Evolutionary conservation across 2,329 filamentous ascomycete genomes (phyloP).

Genomic region (Nigrospora osmanthi): DNA sequence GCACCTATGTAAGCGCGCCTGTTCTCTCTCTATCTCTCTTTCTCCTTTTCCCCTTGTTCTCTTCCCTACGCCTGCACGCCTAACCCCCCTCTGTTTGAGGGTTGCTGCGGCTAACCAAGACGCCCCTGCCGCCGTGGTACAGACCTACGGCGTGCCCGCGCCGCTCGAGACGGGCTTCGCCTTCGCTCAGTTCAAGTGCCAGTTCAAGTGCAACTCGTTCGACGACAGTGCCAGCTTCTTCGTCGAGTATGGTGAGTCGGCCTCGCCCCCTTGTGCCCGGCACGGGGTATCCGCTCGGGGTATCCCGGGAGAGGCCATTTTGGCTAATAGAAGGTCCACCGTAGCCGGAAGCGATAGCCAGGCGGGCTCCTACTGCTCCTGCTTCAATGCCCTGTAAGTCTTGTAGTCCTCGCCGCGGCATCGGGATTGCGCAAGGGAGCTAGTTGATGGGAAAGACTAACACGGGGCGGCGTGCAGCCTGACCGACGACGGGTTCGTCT

Average conservation of each 20-base stretch:
- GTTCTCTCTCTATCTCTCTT: not conserved
- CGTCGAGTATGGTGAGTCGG: conserved; percentile 11
- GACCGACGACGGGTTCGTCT: conserved; percentile 14
- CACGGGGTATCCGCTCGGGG: not conserved
- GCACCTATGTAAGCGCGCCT: conserved; percentile 16
- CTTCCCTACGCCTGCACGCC: not conserved
- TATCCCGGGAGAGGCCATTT: not conserved
- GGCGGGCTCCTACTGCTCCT: conserved; percentile 15
- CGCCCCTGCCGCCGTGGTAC: too few species aligned
- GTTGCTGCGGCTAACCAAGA: too few species aligned
- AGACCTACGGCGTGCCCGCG: conserved; percentile 19
- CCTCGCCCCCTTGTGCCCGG: too few species aligned
- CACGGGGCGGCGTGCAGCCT: conserved; percentile 10
- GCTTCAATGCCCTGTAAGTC: conserved; percentile 19
- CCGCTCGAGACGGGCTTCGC: conserved; percentile 20
- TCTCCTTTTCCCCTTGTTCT: not conserved
- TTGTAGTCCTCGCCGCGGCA: not conserved
- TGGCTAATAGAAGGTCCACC: not conserved
- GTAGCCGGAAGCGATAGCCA: conserved; percentile 4
- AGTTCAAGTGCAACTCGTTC: conserved; percentile 19
- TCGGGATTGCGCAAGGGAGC: too few species aligned
- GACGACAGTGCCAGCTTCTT: conserved; percentile 17
- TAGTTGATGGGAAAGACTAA: not conserved
- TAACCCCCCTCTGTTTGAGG: too few species aligned
- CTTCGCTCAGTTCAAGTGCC: conserved; percentile 24